A percentile compares a stretch with the other conserved stretches of the same genome.
These are phyloP conservation scores for Pyricularia sp. DNA, from an alignment of 2,329 filamentous ascomycete genomes.

Conservation along the genomic window DNA sequence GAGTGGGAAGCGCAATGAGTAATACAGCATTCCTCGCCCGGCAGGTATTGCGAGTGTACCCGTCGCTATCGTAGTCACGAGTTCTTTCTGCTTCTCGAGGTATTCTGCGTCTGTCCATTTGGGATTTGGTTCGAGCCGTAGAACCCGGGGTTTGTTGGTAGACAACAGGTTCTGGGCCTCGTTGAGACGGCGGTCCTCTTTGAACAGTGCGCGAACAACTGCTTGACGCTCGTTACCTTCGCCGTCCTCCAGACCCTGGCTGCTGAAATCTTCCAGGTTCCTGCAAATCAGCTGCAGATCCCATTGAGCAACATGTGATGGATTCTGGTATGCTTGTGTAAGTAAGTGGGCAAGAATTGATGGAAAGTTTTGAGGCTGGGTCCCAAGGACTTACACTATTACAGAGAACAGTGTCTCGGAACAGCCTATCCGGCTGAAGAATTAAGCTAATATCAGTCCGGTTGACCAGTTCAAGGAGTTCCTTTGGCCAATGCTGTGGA, in stretches of 20 bases:
- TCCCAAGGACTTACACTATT: not conserved
- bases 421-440: slow-evolving; percentile 33
- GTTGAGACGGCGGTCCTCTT: slow-evolving; percentile 76
- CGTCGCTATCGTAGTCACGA: slow-evolving; percentile 74
- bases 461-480: slow-evolving; percentile 62
- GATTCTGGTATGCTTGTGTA: slow-evolving; percentile 23
- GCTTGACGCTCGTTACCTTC: slow-evolving; percentile 73
- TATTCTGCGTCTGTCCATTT: slow-evolving; percentile 77
- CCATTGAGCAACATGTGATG: slow-evolving; percentile 53
- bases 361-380: not conserved
- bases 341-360: slow-evolving; percentile 7
- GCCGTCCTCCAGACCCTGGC: slow-evolving; percentile 57
- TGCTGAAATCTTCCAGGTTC: slow-evolving; percentile 44
- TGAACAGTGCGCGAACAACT: slow-evolving; percentile 78
- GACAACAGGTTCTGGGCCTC: slow-evolving; percentile 81
- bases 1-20: slow-evolving; percentile 72
- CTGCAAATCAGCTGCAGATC: slow-evolving; percentile 72
- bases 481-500: slow-evolving; percentile 59
- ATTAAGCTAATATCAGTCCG: slow-evolving; percentile 68
- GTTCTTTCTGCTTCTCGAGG: slow-evolving; percentile 80
- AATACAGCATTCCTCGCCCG: slow-evolving; percentile 78
- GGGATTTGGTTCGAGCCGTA: slow-evolving; percentile 62
- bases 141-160: slow-evolving; percentile 63
- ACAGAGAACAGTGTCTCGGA: slow-evolving; percentile 9
- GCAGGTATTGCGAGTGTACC: slow-evolving; percentile 81